Base-by-base conservation (phyloP, 805 yeast species). In the Groenewaldozyma salmanticensis region DNA sequence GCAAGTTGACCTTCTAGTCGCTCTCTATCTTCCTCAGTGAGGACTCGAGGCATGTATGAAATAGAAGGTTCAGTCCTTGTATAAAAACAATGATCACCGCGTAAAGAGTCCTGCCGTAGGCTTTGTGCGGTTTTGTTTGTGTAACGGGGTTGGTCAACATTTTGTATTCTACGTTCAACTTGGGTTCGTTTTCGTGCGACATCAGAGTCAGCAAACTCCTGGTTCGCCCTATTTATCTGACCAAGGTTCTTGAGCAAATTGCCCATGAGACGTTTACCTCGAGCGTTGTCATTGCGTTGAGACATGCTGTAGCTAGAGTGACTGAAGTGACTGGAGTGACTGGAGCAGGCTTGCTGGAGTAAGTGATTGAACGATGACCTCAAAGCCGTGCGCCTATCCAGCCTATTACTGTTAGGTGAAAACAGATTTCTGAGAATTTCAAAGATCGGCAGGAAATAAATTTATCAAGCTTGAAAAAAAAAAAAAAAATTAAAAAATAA, bases 1-100 rank as follows among this genome's bases (percentile, higher is more conserved):
- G n/a, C n/a, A n/a, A n/a, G n/a, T n/a, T n/a, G n/a, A n/a, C n/a
- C n/a, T n/a, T 22, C 39, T 9, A 27, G 39, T 24, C 46, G 37
- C 21, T 48, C 37, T 13, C 35, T 37, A 19, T 45, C 42, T 13
- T 24, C 7, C 13, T 24, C 29, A 24, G 29, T 24, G 11, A 24
- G 13, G 7, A 9, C 13, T 9, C 11, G 11, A 24, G 29, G 29
- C 13, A 24, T 9, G 29, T 24, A 24, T 9, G 13, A 7, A 24
- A 24, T 24, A 7, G 11, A 7, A 24, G 29, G 29, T 9, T 7
- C 7, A 24, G 29, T 24, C 13, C 13, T 13, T 9, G 29, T 24
- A 9, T 9, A 13, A n/a, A n/a, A n/a, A n/a, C n/a, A n/a, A n/a
- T n/a, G n/a, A n/a, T n/a, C n/a, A n/a, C n/a, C n/a, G n/a, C n/a